Evolutionary conservation across 2,329 filamentous ascomycete species (phyloP).

Genomic region (Colletotrichum viniferum): DNA sequence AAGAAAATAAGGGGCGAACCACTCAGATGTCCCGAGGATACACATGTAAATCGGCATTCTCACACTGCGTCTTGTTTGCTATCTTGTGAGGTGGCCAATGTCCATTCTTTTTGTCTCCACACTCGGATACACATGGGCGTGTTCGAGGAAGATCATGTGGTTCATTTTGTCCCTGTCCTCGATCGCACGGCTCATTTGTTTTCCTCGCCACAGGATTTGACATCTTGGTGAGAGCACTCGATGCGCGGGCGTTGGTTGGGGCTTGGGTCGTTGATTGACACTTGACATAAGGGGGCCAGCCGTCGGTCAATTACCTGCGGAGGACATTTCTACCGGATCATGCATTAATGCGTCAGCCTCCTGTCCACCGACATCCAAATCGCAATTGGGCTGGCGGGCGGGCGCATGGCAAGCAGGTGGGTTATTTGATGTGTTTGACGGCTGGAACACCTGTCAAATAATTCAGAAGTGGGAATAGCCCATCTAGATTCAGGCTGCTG

Average conservation of each 20-base stretch:
- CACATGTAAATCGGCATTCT: neutral
- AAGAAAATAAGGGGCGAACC: neutral
- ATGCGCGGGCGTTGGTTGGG: neutral
- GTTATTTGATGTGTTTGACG: neutral
- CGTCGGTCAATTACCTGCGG: neutral
- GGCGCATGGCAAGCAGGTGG: neutral
- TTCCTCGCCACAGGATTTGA: neutral
- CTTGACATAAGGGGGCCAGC: neutral
- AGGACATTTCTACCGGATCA: neutral
- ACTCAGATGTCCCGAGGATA: neutral
- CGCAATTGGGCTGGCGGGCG: neutral
- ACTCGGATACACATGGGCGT: neutral
- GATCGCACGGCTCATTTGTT: neutral
- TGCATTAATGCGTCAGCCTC: constrained; percentile 4
- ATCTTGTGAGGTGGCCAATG: neutral
- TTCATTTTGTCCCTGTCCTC: neutral
- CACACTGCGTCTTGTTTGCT: too few relatives aligned
- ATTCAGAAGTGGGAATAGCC: neutral
- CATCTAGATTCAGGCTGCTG: neutral
- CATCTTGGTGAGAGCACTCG: neutral
- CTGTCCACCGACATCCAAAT: neutral
- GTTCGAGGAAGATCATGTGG: neutral
- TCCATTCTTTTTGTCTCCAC: neutral
- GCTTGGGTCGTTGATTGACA: neutral
- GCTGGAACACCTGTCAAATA: constrained; percentile 1